Evolutionary conservation across 2,329 filamentous ascomycete genomes (phyloP), one percentile per base, ranked within the genome.

Genomic region (Metarhizium humberi): DNA sequence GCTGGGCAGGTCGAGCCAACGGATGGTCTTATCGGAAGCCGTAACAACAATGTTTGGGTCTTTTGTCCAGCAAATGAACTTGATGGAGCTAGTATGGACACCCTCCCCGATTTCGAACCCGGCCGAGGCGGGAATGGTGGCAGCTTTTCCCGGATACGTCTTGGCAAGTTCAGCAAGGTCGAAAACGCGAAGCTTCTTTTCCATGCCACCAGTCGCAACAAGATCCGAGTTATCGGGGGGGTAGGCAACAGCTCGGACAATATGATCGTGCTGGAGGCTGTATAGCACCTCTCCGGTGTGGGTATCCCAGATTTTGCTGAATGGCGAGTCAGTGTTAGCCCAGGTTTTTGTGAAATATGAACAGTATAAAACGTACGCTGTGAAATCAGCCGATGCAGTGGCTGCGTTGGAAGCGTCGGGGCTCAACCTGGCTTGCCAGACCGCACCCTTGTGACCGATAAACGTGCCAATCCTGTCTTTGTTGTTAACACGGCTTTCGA

Each of bases 111-210:
- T 92, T 69, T 97, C 94, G 66, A 92, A 94, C 58, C 86, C 82
- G 32, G 73, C 82, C 1, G 85, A 81, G 1, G 85, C 77, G 5
- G 79, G 73, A 45, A 86, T 77, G 0, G 76, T 76, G 42, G 75
- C 67, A 29, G 77, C 69, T 34, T 65, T 63, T 40, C 70, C 72
- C 10, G 69, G 58, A 62, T 69, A 62, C 43, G 73, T 63, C 56
- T 75, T 68, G 13, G 73, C 72, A 45, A 80, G 76, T 57, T 85
- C 82, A 16, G 83, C 83, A 16, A 99, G 77, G 64, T 97, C 92
- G 67, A 94, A 99, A 59, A 99, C 87, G 53, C 92, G 89, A 53
- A 99, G 81, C 72, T 94, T 96, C 79, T 96, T 97, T 74, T 99
- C 94, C 75, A 89, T 89, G 30, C 94, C 94, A 38, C 92, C 94